These are phyloP conservation scores for Cladosporium velox DNA, from an alignment of 2,329 filamentous ascomycete genomes.

Conservation along the genomic window DNA sequence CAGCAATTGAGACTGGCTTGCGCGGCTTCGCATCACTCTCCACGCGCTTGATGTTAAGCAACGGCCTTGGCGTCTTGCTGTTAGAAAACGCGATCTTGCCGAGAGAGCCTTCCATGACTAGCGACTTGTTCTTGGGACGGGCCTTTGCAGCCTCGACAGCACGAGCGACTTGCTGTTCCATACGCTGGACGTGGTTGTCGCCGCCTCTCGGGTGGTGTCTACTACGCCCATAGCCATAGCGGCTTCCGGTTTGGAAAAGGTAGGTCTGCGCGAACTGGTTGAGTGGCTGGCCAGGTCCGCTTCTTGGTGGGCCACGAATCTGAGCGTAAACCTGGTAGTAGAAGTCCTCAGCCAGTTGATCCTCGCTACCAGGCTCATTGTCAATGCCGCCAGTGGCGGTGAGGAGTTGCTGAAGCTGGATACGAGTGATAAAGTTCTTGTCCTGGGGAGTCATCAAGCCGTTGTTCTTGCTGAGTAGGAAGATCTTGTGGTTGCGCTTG, in stretches of 20 bases:
- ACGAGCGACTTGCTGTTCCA: constrained; percentile 98
- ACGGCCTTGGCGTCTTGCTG: constrained; percentile 90
- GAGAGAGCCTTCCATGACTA: constrained; percentile 92
- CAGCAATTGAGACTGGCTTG: constrained; percentile 60
- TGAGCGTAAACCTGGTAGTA: constrained; percentile 98
- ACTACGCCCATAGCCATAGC: constrained; percentile 65
- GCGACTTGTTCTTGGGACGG: constrained; percentile 94
- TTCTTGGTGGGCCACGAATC: constrained; percentile 78
- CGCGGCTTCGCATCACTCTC: constrained; percentile 60
- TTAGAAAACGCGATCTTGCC: constrained; percentile 99
- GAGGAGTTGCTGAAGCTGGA: constrained; percentile 94
- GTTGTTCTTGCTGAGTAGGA: constrained; percentile 88
- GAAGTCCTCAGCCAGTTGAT: constrained; percentile 86
- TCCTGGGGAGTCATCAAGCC: constrained; percentile 98
- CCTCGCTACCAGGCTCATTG: constrained; percentile 72
- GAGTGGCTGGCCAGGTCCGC: constrained; percentile 88
- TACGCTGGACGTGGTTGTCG: constrained; percentile 96
- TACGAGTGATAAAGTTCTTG: constrained; percentile 98
- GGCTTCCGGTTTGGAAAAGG: constrained; percentile 88
- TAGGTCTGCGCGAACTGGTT: constrained; percentile 98
- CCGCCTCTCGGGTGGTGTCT: constrained; percentile 77
- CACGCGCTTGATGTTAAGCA: constrained; percentile 92
- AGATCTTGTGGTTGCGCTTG: constrained; percentile 98
- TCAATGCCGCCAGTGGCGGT: constrained; percentile 85
- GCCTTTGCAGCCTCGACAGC: constrained; percentile 97